Percentiles rank a stretch among this genome's conserved stretches.
phyloP scores from a whole-genome alignment of 2,329 filamentous ascomycete species.

The Aspergillus eucalypticola region DNA sequence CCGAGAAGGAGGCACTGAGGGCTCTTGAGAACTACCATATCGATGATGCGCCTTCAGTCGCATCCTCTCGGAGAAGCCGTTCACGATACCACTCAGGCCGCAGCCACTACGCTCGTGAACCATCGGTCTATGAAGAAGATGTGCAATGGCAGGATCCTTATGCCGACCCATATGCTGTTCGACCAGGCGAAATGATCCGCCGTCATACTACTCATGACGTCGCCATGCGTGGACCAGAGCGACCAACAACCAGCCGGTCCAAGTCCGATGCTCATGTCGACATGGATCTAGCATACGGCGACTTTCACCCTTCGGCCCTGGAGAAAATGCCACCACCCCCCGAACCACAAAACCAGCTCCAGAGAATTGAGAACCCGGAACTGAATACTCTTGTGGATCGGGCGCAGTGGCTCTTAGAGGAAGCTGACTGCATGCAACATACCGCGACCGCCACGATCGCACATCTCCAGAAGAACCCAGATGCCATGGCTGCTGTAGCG shows the following conservation, averaged over 20 bases:
- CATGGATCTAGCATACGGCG: constrained; percentile 89
- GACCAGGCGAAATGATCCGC: constrained; percentile 31
- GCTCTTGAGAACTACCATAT: constrained; percentile 54
- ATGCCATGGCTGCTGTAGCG: constrained; percentile 90
- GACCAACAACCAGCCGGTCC: constrained; percentile 31
- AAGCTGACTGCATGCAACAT: constrained; percentile 86
- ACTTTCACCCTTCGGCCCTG: constrained; percentile 66
- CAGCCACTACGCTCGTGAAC: constrained; percentile 23
- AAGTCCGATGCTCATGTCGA: constrained; percentile 59
- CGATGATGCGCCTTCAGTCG: constrained; percentile 49
- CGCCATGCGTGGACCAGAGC: constrained; percentile 26
- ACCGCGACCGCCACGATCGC: constrained; percentile 79
- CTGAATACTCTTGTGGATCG: constrained; percentile 69
- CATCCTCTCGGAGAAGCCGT: constrained; percentile 45
- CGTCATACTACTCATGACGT: constrained; percentile 45
- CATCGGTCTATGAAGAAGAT: constrained; percentile 34
- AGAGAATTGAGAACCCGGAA: constrained; percentile 55
- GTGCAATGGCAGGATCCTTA: constrained; percentile 26
- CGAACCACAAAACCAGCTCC: constrained; percentile 22
- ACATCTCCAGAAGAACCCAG: constrained; percentile 77
- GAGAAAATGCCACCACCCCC: constrained; percentile 25
- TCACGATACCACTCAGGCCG: constrained; percentile 35
- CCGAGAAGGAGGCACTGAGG: constrained; percentile 62
- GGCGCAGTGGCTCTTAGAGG: constrained; percentile 76
- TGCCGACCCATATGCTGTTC: constrained; percentile 23